Evolutionary conservation across 2,329 filamentous ascomycete species (phyloP), one percentile per base, ranked within the genome.

Genomic region (Diaporthe citriasiana): DNA sequence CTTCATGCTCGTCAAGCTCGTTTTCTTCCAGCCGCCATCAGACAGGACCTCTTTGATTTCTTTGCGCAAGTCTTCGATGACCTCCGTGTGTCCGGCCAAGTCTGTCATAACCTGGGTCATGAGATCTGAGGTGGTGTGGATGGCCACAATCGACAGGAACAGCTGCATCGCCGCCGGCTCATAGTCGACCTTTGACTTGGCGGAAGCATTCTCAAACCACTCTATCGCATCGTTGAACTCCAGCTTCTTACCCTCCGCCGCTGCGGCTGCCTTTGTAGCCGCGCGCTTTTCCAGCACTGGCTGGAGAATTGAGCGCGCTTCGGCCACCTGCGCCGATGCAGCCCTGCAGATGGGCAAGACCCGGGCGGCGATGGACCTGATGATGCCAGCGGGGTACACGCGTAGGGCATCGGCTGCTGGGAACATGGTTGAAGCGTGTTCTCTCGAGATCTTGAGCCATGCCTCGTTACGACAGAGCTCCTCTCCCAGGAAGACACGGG

Each of bases 401-500:
- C 59, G 59, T 2, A 47, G 59, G 27, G 22, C 22, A 17, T 65
- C 40, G 59, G 38, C 30, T 33, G 59, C 59, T 5, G 40, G 38
- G 59, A 63, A 63, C 38, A 63, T 77, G 73, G 85, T 80, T n/a
- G 83, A 71, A 7, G 85, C 84, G 77, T 86, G 87, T 30, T 82
- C 78, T 78, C 85, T 80, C 51, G 84, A 78, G 71, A 87, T 83
- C 1, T 83, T 78, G 35, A 88, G 82, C 87, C 87, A 89, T 47
- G 82, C 79, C 38, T 83, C 78, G 76, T 89, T 82, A 10, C 85
- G 85, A 78, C 85, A 87, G 15, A 88, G 77, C 6, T 81, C 79
- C 4, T 79, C 76, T 4, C 87, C 87, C 1, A 89, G 78, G 73
- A 89, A 89, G 4, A 88, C 83, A 10, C 86, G 82, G 1, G 87